Evolutionary conservation across 1,139 yeast species (phyloP).

Genomic region (Saccharomyces pastorianus): DNA sequence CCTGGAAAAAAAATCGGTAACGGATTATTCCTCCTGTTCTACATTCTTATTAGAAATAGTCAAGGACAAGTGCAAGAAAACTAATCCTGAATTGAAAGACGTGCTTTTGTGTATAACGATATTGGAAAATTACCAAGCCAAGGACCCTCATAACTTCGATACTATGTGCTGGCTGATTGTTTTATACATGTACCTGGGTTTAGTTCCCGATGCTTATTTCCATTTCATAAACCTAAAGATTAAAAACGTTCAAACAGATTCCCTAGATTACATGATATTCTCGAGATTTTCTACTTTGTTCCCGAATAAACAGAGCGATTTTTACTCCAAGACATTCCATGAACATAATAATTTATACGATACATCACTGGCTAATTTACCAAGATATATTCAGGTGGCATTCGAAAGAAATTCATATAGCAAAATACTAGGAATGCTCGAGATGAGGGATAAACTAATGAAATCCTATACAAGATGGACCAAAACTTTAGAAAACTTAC

Average conservation of each 20-base stretch:
- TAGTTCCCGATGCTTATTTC: conserved; percentile 40
- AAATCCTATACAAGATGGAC: conserved; percentile 22
- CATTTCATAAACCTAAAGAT: conserved; percentile 52
- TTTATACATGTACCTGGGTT: conserved; percentile 54
- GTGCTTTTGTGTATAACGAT: conserved; percentile 17
- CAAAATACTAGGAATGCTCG: conserved; percentile 27
- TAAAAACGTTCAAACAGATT: conserved; percentile 74
- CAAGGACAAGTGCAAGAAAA: conserved; percentile 8
- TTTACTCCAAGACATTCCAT: conserved; percentile 9
- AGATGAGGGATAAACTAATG: conserved; percentile 17
- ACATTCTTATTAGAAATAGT: conserved; percentile 22
- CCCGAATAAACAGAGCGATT: conserved; percentile 32
- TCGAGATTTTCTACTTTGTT: conserved; percentile 40
- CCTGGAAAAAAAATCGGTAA: conserved; percentile 18
- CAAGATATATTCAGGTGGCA: conserved; percentile 22
- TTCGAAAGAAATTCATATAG: conserved; percentile 27
- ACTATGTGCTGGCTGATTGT: conserved; percentile 51
- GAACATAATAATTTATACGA: conserved; percentile 18
- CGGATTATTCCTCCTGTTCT: conserved; percentile 27
- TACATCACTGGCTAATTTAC: conserved; percentile 17
- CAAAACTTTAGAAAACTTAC: conserved; percentile 16
- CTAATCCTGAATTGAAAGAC: conserved; percentile 10
- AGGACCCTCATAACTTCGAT: conserved; percentile 27
- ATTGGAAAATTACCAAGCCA: conserved; percentile 25
- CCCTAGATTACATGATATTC: conserved; percentile 51